Evolutionary conservation across 2,329 filamentous ascomycete genomes (phyloP).

Genomic region (Colletotrichum salicis): DNA sequence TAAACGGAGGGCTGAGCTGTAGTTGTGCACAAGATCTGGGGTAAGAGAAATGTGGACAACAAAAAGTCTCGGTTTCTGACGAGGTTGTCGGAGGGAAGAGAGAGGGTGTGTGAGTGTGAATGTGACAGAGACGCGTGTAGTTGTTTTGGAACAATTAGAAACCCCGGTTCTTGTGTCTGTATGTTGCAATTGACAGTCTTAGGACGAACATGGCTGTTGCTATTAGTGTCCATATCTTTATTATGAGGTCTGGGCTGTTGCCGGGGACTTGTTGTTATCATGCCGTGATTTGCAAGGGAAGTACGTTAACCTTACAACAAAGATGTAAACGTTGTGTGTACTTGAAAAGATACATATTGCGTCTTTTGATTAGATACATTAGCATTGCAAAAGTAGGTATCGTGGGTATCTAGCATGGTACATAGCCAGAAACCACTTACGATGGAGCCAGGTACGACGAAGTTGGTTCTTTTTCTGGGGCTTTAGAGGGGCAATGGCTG

Average conservation of each 20-base stretch:
- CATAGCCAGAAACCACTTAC: not conserved
- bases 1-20: not conserved
- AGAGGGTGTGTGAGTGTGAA: no score
- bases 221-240: not conserved
- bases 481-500: not conserved
- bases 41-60: slow-evolving; percentile 20
- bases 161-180: not conserved
- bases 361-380: not conserved
- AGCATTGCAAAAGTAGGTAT: not conserved
- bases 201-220: slow-evolving; percentile 16
- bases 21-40: slow-evolving; percentile 21
- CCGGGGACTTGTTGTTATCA: slow-evolving; percentile 7
- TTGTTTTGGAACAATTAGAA: not conserved
- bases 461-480: not conserved
- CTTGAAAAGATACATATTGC: not conserved
- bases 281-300: slow-evolving; percentile 1
- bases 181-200: slow-evolving; percentile 21
- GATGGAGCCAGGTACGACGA: not conserved
- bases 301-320: not conserved
- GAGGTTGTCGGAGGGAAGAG: not conserved
- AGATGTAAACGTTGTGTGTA: not conserved
- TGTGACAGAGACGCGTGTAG: not conserved
- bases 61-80: slow-evolving; percentile 26
- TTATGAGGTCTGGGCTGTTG: not conserved
- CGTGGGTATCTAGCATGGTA: not conserved